A percentile compares a stretch with the other conserved stretches of the same genome.
phyloP scores from a whole-genome alignment of 2,329 filamentous ascomycete genomes.

The Talaromyces sp. region DNA sequence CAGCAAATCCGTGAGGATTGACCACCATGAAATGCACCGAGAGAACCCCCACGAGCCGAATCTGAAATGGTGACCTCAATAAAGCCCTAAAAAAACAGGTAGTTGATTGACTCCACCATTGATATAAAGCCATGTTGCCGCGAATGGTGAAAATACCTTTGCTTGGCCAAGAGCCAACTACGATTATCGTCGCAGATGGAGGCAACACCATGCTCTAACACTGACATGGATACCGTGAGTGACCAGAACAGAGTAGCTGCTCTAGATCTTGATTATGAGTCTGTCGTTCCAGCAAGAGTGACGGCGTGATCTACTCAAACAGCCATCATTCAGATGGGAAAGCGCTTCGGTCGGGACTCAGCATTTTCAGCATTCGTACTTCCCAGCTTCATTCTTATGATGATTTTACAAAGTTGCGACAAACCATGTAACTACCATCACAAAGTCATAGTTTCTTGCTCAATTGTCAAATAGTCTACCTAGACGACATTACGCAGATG shows the following conservation, averaged over 20 bases:
- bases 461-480: background rate
- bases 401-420: too few species aligned
- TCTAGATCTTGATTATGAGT: background rate
- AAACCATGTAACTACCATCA: background rate
- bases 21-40: too few species aligned
- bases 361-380: background rate
- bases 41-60: too few species aligned
- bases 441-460: background rate
- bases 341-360: background rate
- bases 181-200: background rate
- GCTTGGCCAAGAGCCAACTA: background rate
- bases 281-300: background rate
- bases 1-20: too few species aligned
- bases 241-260: background rate
- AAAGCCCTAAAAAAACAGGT: too few species aligned
- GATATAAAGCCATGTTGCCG: background rate
- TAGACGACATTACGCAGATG: too few species aligned
- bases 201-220: background rate
- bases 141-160: background rate
- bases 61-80: too few species aligned
- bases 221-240: background rate
- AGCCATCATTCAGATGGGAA: background rate
- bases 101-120: background rate
- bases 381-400: background rate
- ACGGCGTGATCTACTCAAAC: background rate